A percentile compares a stretch with the other conserved stretches of the same genome.
These are phyloP conservation scores for Solanum lycopersicoides DNA, from an alignment of 257 asterid genomes.

Conservation along the genomic window DNA sequence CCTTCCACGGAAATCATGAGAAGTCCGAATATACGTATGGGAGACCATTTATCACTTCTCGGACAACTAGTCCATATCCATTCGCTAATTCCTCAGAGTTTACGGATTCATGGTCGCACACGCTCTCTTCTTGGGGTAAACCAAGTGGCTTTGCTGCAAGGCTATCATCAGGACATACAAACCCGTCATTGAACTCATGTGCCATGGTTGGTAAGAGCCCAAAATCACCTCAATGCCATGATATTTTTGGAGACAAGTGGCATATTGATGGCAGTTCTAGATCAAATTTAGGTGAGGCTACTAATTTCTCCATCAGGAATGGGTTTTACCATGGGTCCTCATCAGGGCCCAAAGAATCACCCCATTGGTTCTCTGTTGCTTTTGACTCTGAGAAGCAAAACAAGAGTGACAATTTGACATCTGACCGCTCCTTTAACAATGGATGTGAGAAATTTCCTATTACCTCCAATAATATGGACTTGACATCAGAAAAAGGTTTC, in stretches of 20 bases:
- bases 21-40: slow-evolving; percentile 24
- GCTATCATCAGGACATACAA: slow-evolving; percentile 20
- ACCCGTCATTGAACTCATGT: slow-evolving; percentile 32
- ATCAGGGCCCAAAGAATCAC: slow-evolving; percentile 31
- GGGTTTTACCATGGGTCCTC: slow-evolving; percentile 66
- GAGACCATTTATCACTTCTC: slow-evolving; percentile 35
- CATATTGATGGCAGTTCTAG: slow-evolving; percentile 20
- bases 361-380: slow-evolving; percentile 15
- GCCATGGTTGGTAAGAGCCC: slow-evolving; percentile 19
- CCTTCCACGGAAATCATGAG: slow-evolving; percentile 22
- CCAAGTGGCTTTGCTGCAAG: slow-evolving; percentile 44
- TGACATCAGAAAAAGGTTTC: slow-evolving; percentile 38
- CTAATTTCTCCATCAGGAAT: slow-evolving; percentile 18
- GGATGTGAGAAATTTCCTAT: slow-evolving; percentile 22
- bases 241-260: slow-evolving; percentile 47
- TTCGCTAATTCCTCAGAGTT: slow-evolving; percentile 26
- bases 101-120: slow-evolving; percentile 39
- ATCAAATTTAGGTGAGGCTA: slow-evolving; percentile 19
- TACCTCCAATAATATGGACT: slow-evolving; percentile 13
- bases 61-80: slow-evolving; percentile 27
- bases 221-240: slow-evolving; percentile 16
- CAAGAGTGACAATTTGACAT: slow-evolving; percentile 18
- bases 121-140: slow-evolving; percentile 51
- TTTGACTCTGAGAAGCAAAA: slow-evolving; percentile 24
- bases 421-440: slow-evolving; percentile 18